phyloP scores from a whole-genome alignment of 1,139 yeast species.

The Saccharomycopsis hybrid region DNA sequence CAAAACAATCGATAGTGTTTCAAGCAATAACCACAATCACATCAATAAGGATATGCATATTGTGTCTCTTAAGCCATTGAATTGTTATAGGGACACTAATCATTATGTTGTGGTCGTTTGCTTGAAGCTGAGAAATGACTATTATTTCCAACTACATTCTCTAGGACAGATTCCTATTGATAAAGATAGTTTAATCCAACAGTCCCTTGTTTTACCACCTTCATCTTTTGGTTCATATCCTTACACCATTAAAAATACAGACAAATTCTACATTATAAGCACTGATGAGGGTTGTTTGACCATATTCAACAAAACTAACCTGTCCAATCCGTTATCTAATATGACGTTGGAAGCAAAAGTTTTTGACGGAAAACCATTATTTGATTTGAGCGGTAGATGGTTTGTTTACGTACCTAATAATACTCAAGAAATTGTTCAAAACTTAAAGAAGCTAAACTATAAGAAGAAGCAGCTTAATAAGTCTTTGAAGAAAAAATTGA shows the following conservation, averaged over 20 bases:
- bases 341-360: constrained; percentile 30
- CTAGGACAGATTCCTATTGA: constrained; percentile 23
- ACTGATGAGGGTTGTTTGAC: constrained; percentile 27
- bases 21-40: background rate
- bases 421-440: constrained; percentile 9
- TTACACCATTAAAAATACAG: constrained; percentile 19
- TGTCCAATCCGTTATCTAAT: constrained; percentile 18
- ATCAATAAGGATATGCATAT: constrained; percentile 19
- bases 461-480: constrained; percentile 5
- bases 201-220: constrained; percentile 26
- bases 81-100: constrained; percentile 23
- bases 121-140: constrained; percentile 21
- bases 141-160: constrained; percentile 22
- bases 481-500: background rate
- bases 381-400: constrained; percentile 47
- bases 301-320: constrained; percentile 23
- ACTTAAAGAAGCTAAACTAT: constrained; percentile 5
- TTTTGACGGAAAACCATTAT: constrained; percentile 38
- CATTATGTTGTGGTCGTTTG: constrained; percentile 24
- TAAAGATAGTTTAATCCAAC: background rate
- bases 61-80: constrained; percentile 26
- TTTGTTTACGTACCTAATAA: constrained; percentile 36
- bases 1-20: constrained; percentile 13
- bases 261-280: constrained; percentile 24
- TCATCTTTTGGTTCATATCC: constrained; percentile 25